These are phyloP conservation scores for Fragaria vesca DNA, from an alignment of 306 rosid genomes.

Conservation along the genomic window DNA sequence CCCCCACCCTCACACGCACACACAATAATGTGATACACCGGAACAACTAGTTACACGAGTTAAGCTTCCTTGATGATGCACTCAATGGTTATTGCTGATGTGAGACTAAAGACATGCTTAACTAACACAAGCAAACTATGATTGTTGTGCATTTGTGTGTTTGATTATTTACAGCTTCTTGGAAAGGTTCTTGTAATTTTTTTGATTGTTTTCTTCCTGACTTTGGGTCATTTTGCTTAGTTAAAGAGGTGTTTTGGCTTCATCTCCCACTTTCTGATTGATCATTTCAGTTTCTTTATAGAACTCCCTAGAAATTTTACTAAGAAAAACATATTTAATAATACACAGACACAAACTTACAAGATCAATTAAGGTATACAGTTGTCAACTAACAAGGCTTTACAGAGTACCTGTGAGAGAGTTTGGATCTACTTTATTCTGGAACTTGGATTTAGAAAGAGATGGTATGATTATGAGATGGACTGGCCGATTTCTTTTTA, in stretches of 20 bases:
- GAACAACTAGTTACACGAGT: not conserved
- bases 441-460: too few species aligned
- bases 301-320: not conserved
- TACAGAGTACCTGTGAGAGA: too few species aligned
- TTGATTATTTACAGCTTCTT: too few species aligned
- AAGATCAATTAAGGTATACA: too few species aligned
- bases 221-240: not conserved
- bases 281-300: not conserved
- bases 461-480: not conserved
- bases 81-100: not conserved
- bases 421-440: too few species aligned
- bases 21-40: not conserved
- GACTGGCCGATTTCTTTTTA: too few species aligned
- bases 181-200: not conserved
- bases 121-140: not conserved
- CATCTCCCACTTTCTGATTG: not conserved
- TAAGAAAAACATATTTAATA: too few species aligned
- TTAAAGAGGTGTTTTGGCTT: not conserved
- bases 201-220: not conserved
- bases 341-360: too few species aligned
- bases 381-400: too few species aligned
- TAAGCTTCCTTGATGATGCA: not conserved
- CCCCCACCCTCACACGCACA: not conserved
- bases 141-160: not conserved
- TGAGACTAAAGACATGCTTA: not conserved